Percentiles rank a stretch among this genome's conserved stretches.
These are phyloP conservation scores for Zygotorulaspora sp. DNA, from an alignment of 805 yeast genomes.

Conservation along the genomic window DNA sequence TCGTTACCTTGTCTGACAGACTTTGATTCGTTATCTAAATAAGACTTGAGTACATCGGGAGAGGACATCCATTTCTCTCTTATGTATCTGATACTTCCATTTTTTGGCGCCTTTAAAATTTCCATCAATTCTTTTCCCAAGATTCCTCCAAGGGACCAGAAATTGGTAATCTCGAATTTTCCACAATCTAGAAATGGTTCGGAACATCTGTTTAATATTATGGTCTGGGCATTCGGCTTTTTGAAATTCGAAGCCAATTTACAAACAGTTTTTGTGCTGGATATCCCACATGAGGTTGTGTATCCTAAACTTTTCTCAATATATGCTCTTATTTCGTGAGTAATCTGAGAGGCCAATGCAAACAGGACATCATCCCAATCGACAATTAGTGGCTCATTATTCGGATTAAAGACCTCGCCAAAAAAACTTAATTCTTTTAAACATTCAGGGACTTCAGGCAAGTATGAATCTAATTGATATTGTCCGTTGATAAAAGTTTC, in stretches of 20 bases:
- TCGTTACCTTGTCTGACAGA: constrained; percentile 7
- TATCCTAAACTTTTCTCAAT: constrained; percentile 60
- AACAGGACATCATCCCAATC: constrained; percentile 84
- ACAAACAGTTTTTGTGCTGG: constrained; percentile 69
- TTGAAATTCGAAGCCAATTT: constrained; percentile 80
- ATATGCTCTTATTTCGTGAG: constrained; percentile 48
- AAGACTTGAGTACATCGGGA: constrained; percentile 33
- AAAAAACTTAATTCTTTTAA: constrained; percentile 20
- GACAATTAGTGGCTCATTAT: constrained; percentile 17
- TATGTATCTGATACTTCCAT: constrained; percentile 46
- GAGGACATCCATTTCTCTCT: constrained; percentile 44
- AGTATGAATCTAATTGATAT: constrained; percentile 21
- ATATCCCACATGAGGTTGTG: constrained; percentile 87
- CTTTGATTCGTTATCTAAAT: constrained; percentile 16
- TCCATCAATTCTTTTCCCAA: constrained; percentile 56
- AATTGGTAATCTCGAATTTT: constrained; percentile 61
- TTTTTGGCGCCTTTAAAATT: constrained; percentile 49
- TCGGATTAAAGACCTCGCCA: constrained; percentile 21
- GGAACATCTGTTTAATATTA: constrained; percentile 50
- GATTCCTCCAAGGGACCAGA: constrained; percentile 92
- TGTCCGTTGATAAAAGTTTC: constrained; percentile 22
- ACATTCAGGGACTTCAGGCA: constrained; percentile 27
- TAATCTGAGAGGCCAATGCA: constrained; percentile 59
- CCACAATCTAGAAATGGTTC: constrained; percentile 46
- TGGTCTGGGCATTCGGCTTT: constrained; percentile 85